phyloP scores from a whole-genome alignment of 2,329 filamentous ascomycete species.

The Geosmithia flava region DNA sequence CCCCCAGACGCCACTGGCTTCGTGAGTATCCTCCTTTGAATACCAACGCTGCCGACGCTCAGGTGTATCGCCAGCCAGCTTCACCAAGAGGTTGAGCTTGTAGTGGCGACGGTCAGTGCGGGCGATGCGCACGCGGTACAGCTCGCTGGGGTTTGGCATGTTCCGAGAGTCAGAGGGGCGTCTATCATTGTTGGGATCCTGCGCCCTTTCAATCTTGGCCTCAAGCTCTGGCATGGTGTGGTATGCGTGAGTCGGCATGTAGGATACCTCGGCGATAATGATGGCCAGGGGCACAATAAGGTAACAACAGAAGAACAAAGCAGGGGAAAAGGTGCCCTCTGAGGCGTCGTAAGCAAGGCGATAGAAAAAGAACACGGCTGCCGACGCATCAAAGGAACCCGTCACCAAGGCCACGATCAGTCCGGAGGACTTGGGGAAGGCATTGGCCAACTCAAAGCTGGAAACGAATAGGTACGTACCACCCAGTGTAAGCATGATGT shows the following conservation, averaged over 20 bases:
- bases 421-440: conserved; percentile 63
- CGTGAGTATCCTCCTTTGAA: conserved; percentile 44
- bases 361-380: conserved; percentile 64
- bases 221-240: conserved; percentile 24
- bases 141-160: conserved; percentile 30
- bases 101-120: conserved; percentile 39
- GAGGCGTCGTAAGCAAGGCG: conserved; percentile 54
- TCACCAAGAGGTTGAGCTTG: conserved; percentile 49
- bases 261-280: conserved; percentile 19
- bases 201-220: conserved; percentile 22
- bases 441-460: conserved; percentile 71
- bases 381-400: conserved; percentile 72
- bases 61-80: conserved; percentile 44
- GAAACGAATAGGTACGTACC: conserved; percentile 73
- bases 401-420: conserved; percentile 66
- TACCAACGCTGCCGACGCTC: conserved; percentile 41
- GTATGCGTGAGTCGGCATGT: conserved; percentile 27
- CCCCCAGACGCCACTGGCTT: conserved; percentile 56
- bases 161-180: conserved; percentile 43
- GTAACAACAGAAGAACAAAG: conserved; percentile 26
- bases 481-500: conserved; percentile 62
- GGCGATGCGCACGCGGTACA: conserved; percentile 26
- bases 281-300: conserved; percentile 21
- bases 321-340: conserved; percentile 7
- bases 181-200: conserved; percentile 23